Conservation (phyloP, 306 rosid species). For the Lathyrus sativus region DNA sequence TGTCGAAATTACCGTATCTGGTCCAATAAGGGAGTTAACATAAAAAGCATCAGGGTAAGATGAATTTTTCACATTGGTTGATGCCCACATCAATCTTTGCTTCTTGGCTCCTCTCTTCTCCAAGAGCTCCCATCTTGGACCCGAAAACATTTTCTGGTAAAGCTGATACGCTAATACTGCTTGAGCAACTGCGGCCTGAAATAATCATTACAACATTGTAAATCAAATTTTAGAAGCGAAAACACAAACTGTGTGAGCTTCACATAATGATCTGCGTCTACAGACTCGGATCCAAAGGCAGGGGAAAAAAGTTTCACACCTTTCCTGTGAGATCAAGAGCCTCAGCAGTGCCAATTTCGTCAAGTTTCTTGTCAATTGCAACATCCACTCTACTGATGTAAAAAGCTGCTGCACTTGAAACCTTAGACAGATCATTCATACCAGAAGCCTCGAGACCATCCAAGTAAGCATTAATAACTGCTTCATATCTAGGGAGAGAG, state of each 20-base stretch:
- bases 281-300: not conserved
- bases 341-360: constrained; percentile 70
- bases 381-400: constrained; percentile 90
- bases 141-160: constrained; percentile 79
- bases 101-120: constrained; percentile 93
- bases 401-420: constrained; percentile 89
- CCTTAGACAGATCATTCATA: constrained; percentile 70
- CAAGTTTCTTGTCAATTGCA: constrained; percentile 72
- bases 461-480: constrained; percentile 81
- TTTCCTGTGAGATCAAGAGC: constrained; percentile 88
- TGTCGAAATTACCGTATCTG: constrained; percentile 55
- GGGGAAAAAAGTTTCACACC: constrained; percentile 38
- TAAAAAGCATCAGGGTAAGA: constrained; percentile 42
- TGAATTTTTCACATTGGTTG: constrained; percentile 46
- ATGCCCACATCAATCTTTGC: constrained; percentile 55
- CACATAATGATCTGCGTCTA: not conserved
- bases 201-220: not conserved
- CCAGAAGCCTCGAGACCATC: constrained; percentile 90
- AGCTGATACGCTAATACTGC: constrained; percentile 55
- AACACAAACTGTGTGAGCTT: not conserved
- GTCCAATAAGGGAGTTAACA: constrained; percentile 54
- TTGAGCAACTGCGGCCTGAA: constrained; percentile 50
- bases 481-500: constrained; percentile 77
- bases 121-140: constrained; percentile 77
- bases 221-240: not conserved